Base-by-base conservation (phyloP, 768 basidiomycete species). In the Boletus subcaerulescens region DNA sequence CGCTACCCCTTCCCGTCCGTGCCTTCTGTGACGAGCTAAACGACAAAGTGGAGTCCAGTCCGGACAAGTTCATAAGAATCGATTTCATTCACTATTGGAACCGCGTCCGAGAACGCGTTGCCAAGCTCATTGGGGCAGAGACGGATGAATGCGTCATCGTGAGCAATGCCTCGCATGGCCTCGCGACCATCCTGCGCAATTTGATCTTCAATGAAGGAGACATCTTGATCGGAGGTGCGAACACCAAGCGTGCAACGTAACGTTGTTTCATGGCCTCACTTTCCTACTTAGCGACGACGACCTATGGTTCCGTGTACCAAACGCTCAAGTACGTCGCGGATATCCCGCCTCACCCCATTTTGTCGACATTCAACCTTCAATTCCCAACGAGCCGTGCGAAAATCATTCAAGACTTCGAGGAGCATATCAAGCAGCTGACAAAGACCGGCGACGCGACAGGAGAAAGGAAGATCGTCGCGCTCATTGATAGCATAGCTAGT, bases 401-500 rank as follows among this genome's bases (percentile, higher is more conserved):
- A 1, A 82, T 92, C 45, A 26, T 91, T n/a, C 65, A 72, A 5
- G 56, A 64, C 8, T 87, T 84, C 66, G 73, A 76, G 17, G 52
- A 63, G 29, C 66, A 76, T 45, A 55, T 81, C 47, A 57, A 64
- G 26, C 60, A 62, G 29, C 45, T 78, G 35, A 73, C 47, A 42
- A 45, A 65, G 38, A 29, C 51, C 14, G 49, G 62, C 36, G 56
- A 63, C 4, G 52, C 53, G 2, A 58, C 64, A 3, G 56, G 66
- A 17, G 69, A 74, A 59, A 60, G 66, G 45, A 81, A 84, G 67
- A 76, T 89, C 5, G 74, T 91, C 20, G 84, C 84, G 0, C 66
- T 93, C 36, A 81, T 93, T 12, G 92, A 93, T 65, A 71, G 75
- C 32, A 86, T 93, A 45, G 69, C 74, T 4, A 80, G 86, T 10